Conservation (phyloP, 73 alveolate genomes). For the Paramecium sonneborni region DNA sequence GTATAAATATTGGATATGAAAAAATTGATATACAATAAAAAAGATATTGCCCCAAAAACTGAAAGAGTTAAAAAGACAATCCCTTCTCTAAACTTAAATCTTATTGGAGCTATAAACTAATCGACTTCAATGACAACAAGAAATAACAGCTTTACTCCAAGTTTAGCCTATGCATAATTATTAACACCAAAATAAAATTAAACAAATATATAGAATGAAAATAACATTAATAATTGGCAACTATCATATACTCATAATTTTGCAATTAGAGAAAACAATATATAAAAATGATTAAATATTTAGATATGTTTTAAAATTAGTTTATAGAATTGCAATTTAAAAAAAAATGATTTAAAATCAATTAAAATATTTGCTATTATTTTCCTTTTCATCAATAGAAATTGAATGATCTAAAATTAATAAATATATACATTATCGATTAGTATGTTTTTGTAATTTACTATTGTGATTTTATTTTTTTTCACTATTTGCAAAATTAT, state of each 20-base stretch:
- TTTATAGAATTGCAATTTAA: neutral
- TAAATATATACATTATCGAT: neutral
- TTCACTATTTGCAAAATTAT: conserved; percentile 29
- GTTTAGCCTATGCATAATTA: conserved; percentile 26
- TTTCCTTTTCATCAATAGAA: neutral
- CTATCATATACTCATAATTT: neutral
- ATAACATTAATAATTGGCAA: neutral
- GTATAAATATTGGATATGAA: conserved; percentile 26
- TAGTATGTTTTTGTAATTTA: neutral
- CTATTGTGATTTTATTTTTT: neutral
- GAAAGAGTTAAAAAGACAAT: conserved; percentile 33
- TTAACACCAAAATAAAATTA: conserved; percentile 33
- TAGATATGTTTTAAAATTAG: neutral
- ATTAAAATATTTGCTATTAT: neutral
- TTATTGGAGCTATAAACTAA: conserved; percentile 6
- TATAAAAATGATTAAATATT: neutral
- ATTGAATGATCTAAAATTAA: neutral
- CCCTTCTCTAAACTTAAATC: conserved; percentile 14
- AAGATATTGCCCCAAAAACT: neutral
- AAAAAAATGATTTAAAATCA: neutral
- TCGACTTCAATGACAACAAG: conserved; percentile 8
- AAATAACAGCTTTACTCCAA: conserved; percentile 34
- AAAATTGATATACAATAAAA: neutral
- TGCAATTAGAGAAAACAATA: neutral
- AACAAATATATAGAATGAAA: neutral